Evolutionary conservation across 148 eudicot genomes (phyloP).

Genomic region (Spergularia marina): DNA sequence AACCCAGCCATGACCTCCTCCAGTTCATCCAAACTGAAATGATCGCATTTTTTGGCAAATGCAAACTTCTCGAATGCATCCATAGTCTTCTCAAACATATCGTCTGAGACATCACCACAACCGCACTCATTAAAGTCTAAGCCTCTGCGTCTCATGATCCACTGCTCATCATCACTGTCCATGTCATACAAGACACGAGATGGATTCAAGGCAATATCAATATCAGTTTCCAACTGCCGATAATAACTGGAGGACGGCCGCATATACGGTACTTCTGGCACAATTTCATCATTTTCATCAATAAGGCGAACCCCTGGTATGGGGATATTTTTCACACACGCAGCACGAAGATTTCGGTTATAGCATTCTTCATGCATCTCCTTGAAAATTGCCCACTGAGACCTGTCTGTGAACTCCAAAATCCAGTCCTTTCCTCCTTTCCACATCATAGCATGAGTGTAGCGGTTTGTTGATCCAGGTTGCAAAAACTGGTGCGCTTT

Average conservation of each 20-base stretch:
- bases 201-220: conserved; percentile 81
- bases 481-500: conserved; percentile 75
- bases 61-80: conserved; percentile 86
- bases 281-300: conserved; percentile 59
- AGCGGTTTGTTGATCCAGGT: conserved; percentile 82
- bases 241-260: conserved; percentile 57
- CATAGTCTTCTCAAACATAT: conserved; percentile 71
- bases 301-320: conserved; percentile 85
- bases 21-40: conserved; percentile 62
- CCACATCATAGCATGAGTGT: conserved; percentile 99
- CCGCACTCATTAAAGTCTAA: conserved; percentile 17
- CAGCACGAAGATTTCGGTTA: conserved; percentile 87
- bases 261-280: conserved; percentile 45
- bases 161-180: conserved; percentile 96
- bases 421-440: conserved; percentile 93
- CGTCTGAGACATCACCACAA: conserved; percentile 53
- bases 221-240: conserved; percentile 69
- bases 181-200: conserved; percentile 76
- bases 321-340: conserved; percentile 91
- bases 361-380: conserved; percentile 94
- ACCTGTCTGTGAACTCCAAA: conserved; percentile 81
- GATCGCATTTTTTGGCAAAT: conserved; percentile 55
- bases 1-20: conserved; percentile 51
- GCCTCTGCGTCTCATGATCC: conserved; percentile 44
- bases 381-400: conserved; percentile 83